Evolutionary conservation across 2,329 filamentous ascomycete genomes (phyloP).

Genomic region (Ceratocystis alfenasii): DNA sequence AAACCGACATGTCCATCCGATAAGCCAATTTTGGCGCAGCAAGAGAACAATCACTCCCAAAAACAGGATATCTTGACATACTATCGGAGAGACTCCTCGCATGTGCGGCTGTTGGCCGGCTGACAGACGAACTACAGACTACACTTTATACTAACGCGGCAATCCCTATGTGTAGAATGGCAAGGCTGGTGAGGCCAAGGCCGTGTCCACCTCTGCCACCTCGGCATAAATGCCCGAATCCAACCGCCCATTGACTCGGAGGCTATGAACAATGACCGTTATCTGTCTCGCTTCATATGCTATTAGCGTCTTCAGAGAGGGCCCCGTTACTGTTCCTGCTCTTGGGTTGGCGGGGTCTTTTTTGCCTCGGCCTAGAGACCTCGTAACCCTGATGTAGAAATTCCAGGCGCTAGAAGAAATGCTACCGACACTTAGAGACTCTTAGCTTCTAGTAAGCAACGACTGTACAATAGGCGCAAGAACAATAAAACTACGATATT

Average conservation of each 20-base stretch:
- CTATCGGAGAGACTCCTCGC: too few relatives aligned
- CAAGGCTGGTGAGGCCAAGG: conserved; percentile 74
- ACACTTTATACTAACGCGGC: conserved; percentile 23
- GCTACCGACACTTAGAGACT: background rate
- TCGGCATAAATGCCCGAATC: conserved; percentile 17
- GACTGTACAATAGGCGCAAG: conserved; percentile 16
- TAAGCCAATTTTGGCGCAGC: too few relatives aligned
- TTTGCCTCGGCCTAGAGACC: background rate
- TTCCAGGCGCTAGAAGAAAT: background rate
- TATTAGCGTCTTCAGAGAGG: background rate
- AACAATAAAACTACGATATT: conserved; percentile 11
- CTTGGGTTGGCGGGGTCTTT: background rate
- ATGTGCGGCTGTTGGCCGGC: background rate
- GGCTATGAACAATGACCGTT: background rate
- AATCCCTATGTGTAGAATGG: conserved; percentile 50
- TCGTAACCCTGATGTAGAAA: background rate
- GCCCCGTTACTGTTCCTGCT: background rate
- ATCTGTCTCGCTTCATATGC: background rate
- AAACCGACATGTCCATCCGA: conserved; percentile 12
- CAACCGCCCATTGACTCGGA: background rate
- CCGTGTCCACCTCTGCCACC: conserved; percentile 43
- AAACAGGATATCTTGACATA: too few relatives aligned
- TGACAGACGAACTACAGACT: background rate
- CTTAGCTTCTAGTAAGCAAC: conserved; percentile 6
- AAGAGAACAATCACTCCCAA: too few relatives aligned